These are phyloP conservation scores for Pogostemon cablin DNA, from an alignment of 257 asterid genomes.

Conservation along the genomic window DNA sequence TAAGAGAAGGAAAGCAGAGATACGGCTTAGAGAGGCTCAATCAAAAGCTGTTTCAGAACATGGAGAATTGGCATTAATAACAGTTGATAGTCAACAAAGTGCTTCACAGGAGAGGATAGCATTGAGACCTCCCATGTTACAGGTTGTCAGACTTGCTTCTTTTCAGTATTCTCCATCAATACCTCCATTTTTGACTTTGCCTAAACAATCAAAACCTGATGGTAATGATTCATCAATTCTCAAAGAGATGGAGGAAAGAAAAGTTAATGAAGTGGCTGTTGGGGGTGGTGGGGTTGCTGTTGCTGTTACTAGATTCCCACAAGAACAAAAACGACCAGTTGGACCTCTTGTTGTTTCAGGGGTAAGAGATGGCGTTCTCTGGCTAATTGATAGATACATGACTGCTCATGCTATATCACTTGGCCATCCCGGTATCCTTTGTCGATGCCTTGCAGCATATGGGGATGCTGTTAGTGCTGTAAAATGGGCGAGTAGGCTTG, in stretches of 20 bases:
- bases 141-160: constrained; percentile 92
- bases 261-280: constrained; percentile 81
- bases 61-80: constrained; percentile 86
- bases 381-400: constrained; percentile 96
- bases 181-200: constrained; percentile 87
- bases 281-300: constrained; percentile 98
- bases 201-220: constrained; percentile 76
- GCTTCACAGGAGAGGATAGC: constrained; percentile 69
- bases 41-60: constrained; percentile 84
- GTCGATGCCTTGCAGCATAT: constrained; percentile 97
- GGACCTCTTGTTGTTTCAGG: constrained; percentile 95
- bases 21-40: constrained; percentile 68
- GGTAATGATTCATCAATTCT: constrained; percentile 62
- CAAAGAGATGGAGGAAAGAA: constrained; percentile 76
- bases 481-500: constrained; percentile 98
- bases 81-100: constrained; percentile 75
- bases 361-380: constrained; percentile 93
- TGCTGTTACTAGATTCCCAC: constrained; percentile 96
- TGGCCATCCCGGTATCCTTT: constrained; percentile 95
- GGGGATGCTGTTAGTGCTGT: constrained; percentile 99
- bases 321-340: constrained; percentile 91
- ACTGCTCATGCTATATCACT: constrained; percentile 96
- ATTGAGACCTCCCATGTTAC: constrained; percentile 94
- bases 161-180: constrained; percentile 95
- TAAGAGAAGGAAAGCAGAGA: constrained; percentile 77